Percentiles rank a stretch among this genome's conserved stretches.
Conservation (phyloP, 2,329 filamentous ascomycete species). For the Xylariaceae sp. region DNA sequence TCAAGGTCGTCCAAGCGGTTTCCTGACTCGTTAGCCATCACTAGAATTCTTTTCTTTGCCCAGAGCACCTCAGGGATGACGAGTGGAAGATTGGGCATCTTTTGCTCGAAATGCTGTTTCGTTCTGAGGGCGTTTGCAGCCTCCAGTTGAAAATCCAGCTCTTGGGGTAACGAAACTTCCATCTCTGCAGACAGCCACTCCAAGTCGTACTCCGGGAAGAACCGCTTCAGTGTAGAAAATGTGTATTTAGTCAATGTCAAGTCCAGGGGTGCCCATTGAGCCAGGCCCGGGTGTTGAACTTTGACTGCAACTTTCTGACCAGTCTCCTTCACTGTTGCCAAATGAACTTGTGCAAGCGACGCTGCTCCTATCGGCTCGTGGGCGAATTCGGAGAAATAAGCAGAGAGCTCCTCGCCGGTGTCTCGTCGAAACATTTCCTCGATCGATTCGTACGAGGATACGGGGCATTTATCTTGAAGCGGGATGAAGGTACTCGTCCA, state of each 20-base stretch:
- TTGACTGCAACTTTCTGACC: slow-evolving; percentile 92
- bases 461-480: slow-evolving; percentile 90
- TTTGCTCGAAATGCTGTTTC: slow-evolving; percentile 72
- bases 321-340: slow-evolving; percentile 77
- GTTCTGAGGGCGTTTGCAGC: slow-evolving; percentile 79
- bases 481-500: slow-evolving; percentile 97
- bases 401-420: slow-evolving; percentile 73
- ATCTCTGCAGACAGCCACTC: slow-evolving; percentile 95
- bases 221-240: slow-evolving; percentile 83
- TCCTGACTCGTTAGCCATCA: slow-evolving; percentile 92
- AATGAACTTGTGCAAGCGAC: slow-evolving; percentile 90
- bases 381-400: slow-evolving; percentile 85
- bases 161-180: slow-evolving; percentile 84
- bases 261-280: slow-evolving; percentile 88
- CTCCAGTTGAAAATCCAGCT: slow-evolving; percentile 86
- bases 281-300: slow-evolving; percentile 86
- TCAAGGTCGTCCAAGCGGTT: slow-evolving; percentile 83
- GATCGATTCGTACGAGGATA: slow-evolving; percentile 85
- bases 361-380: slow-evolving; percentile 82
- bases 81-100: slow-evolving; percentile 70
- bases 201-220: slow-evolving; percentile 96
- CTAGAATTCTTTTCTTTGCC: slow-evolving; percentile 83
- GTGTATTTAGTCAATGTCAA: slow-evolving; percentile 83
- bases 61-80: slow-evolving; percentile 88
- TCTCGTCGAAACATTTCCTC: slow-evolving; percentile 82